Evolutionary conservation across 2,329 filamentous ascomycete genomes (phyloP).

Genomic region (Paramyrothecium roridum): DNA sequence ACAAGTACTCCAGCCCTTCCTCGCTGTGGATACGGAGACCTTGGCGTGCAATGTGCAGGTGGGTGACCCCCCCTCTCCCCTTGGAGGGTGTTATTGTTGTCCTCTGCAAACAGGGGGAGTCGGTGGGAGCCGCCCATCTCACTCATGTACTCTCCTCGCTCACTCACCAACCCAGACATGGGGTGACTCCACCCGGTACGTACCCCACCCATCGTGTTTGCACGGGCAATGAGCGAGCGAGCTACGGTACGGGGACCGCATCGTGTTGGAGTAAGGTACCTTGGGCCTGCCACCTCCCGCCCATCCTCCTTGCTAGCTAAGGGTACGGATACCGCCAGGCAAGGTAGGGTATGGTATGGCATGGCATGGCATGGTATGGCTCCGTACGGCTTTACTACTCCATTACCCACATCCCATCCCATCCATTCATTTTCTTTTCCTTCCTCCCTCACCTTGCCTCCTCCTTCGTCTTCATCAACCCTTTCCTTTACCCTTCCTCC

Average conservation of each 20-base stretch:
- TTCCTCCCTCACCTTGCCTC: conserved; percentile 14
- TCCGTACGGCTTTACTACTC: neutral
- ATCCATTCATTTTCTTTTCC: conserved; percentile 16
- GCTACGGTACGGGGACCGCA: too few species aligned
- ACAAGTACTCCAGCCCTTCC: neutral
- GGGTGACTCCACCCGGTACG: too few species aligned
- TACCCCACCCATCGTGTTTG: too few species aligned
- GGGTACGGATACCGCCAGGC: neutral
- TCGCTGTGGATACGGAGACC: neutral
- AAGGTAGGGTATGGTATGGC: neutral
- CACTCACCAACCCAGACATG: neutral
- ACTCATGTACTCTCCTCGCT: neutral
- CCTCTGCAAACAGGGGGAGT: neutral
- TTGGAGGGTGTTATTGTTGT: neutral
- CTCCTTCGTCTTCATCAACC: conserved; percentile 13
- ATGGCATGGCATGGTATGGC: neutral
- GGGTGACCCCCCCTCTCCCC: neutral
- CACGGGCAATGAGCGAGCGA: too few species aligned
- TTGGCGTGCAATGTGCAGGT: neutral
- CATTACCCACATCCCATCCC: conserved; percentile 7
- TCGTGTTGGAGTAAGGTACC: neutral
- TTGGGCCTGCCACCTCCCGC: neutral
- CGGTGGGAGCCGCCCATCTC: neutral
- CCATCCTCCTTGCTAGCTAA: neutral
- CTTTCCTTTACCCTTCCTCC: conserved; percentile 12